Base-by-base conservation (phyloP, 257 asterid genomes). In the Solanum appendiculatum region DNA sequence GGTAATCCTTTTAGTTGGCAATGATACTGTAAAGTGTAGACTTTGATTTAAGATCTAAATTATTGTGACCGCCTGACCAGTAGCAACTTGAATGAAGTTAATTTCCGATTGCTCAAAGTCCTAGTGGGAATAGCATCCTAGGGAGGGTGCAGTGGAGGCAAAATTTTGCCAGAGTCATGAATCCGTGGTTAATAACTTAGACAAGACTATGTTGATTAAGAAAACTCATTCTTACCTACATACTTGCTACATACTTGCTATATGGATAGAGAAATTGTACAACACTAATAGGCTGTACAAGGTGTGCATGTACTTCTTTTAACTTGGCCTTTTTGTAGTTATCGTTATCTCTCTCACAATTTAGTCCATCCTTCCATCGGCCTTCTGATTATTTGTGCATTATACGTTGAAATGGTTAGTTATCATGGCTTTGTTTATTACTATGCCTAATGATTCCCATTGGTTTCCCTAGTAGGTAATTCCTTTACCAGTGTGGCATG, bases 401-500 rank as follows among this genome's bases (percentile, higher is more conserved):
- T 27, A 29, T 80, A 44, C 29, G 85, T 29, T 66, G 8, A 37
- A 33, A 33, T 34, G 48, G 64, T 68, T 82, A 34, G 44, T 31
- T 37, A 81, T 54, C 42, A 29, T 16, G 34, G 21, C 83, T 33
- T n/a, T 44, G 51, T 44, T 56, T 11, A 70, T 29, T 69, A 40
- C 46, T 60, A 72, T 48, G 33, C 29, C 21, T 75, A 81, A 31
- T 48, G 68, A 12, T 14, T 63, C 54, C 37, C 84, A 75, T 74
- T 68, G 63, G 33, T 63, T 80, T 31, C 64, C 75, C 75, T 87
- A 75, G 89, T 94, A 95, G 99, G 88, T 97, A 87, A 95, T 94
- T 83, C 99, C 99, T 78, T 88, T 97, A 89, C 99, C 99, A 1
- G 98, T 97, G 82, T 97, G 99, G 99, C 99, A 97, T 86, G 99